Evolutionary conservation across 805 yeast genomes (phyloP).

Genomic region (Saturnispora silvae): DNA sequence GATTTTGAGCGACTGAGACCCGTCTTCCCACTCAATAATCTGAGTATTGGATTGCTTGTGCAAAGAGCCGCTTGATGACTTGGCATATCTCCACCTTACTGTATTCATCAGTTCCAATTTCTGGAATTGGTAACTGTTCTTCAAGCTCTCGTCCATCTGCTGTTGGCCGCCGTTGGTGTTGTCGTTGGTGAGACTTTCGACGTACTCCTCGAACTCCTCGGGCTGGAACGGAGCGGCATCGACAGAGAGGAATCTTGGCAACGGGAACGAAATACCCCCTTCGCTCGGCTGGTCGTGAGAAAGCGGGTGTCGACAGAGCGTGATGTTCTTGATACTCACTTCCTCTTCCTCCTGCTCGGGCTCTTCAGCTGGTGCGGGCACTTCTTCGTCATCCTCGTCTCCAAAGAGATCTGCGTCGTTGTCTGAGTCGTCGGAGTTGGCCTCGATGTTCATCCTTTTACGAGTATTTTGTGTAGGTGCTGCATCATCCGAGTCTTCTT

Average conservation of each 20-base stretch:
- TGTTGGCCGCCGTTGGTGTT: no score
- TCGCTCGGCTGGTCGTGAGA: conserved; percentile 28
- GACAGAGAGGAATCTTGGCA: conserved; percentile 75
- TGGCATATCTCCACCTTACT: conserved; percentile 87
- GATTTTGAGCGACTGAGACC: conserved; percentile 70
- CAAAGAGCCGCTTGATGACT: conserved; percentile 59
- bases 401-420: conserved; percentile 29
- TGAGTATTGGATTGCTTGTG: conserved; percentile 83
- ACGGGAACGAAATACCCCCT: conserved; percentile 39
- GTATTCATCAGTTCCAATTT: conserved; percentile 42
- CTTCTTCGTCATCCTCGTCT: conserved; percentile 27
- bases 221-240: conserved; percentile 88
- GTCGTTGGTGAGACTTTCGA: conserved; percentile 32
- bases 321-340: conserved; percentile 28
- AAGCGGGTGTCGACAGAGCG: conserved; percentile 41
- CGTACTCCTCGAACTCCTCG: conserved; percentile 35
- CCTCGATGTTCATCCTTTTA: conserved; percentile 7
- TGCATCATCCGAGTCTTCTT: conserved; percentile 5
- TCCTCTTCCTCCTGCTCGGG: conserved; percentile 25
- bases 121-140: conserved; percentile 33
- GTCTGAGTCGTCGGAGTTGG: conserved; percentile 13
- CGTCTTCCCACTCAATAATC: conserved; percentile 91
- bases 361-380: conserved; percentile 23
- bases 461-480: no score
- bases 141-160: conserved; percentile 24